A percentile compares a stretch with the other conserved stretches of the same genome.
phyloP scores from a whole-genome alignment of 805 yeast genomes.

The Ogataea kodamae region DNA sequence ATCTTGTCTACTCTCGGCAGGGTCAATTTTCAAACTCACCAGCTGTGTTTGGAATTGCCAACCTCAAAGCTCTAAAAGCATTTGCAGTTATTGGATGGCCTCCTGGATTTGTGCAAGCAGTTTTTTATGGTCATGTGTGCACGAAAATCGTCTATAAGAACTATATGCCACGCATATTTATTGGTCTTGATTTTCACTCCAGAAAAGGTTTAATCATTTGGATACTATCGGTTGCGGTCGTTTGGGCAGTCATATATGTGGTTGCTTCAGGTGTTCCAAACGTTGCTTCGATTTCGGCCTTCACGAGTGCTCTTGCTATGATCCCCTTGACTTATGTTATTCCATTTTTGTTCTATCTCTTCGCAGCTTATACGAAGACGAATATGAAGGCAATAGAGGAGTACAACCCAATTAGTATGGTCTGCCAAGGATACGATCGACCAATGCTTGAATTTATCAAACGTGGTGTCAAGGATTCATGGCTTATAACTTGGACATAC shows the following conservation, averaged over 20 bases:
- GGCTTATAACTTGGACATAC: slow-evolving; percentile 23
- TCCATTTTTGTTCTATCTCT: slow-evolving; percentile 23
- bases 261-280: slow-evolving; percentile 29
- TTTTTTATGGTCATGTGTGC: slow-evolving; percentile 45
- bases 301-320: slow-evolving; percentile 28
- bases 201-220: slow-evolving; percentile 28
- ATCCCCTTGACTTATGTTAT: slow-evolving; percentile 30
- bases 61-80: slow-evolving; percentile 32
- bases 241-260: slow-evolving; percentile 19
- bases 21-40: slow-evolving; percentile 45
- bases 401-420: slow-evolving; percentile 6
- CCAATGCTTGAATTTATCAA: slow-evolving; percentile 1
- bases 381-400: slow-evolving; percentile 6
- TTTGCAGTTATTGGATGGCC: slow-evolving; percentile 36
- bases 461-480: slow-evolving; percentile 19
- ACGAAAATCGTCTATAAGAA: slow-evolving; percentile 42
- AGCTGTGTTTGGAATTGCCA: slow-evolving; percentile 42
- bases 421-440: slow-evolving; percentile 3
- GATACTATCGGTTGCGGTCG: slow-evolving; percentile 12
- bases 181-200: slow-evolving; percentile 33
- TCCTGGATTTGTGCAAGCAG: slow-evolving; percentile 42
- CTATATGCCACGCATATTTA: slow-evolving; percentile 34
- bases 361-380: slow-evolving; percentile 21
- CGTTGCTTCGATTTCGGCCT: slow-evolving; percentile 24
- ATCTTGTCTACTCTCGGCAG: slow-evolving; percentile 41